phyloP scores from a whole-genome alignment of 331 rosid genomes.

The Prunus yedoensis region DNA sequence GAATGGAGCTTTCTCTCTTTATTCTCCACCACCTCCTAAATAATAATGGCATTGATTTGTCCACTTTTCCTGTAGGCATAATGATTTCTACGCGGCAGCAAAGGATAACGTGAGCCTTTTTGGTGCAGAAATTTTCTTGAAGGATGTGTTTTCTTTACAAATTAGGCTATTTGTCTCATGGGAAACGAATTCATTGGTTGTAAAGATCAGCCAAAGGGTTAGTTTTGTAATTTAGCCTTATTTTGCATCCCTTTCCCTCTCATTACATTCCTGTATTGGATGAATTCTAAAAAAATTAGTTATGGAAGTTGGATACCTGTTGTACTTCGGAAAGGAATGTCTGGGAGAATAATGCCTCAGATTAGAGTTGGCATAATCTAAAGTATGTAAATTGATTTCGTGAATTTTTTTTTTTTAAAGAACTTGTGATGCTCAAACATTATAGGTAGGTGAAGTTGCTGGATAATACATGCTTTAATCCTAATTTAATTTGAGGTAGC shows the following conservation, averaged over 20 bases:
- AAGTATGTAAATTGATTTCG: neutral
- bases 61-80: constrained; percentile 61
- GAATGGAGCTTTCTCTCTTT: neutral
- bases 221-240: neutral
- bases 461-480: neutral
- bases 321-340: neutral
- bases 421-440: neutral
- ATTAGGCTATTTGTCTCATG: constrained; percentile 63
- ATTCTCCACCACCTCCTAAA: neutral
- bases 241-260: neutral
- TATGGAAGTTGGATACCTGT: neutral
- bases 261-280: neutral
- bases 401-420: neutral
- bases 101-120: constrained; percentile 42
- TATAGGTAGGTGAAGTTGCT: neutral
- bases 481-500: neutral
- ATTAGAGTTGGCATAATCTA: neutral
- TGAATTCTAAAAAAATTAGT: neutral
- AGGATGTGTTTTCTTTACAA: constrained; percentile 67
- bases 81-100: constrained; percentile 39
- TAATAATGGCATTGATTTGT: constrained; percentile 12
- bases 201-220: constrained; percentile 75
- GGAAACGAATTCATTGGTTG: constrained; percentile 66
- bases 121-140: constrained; percentile 40
- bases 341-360: neutral